These are phyloP conservation scores for Phytophthora gonapodyides DNA, from an alignment of 352 stramenopile species.

Conservation along the genomic window DNA sequence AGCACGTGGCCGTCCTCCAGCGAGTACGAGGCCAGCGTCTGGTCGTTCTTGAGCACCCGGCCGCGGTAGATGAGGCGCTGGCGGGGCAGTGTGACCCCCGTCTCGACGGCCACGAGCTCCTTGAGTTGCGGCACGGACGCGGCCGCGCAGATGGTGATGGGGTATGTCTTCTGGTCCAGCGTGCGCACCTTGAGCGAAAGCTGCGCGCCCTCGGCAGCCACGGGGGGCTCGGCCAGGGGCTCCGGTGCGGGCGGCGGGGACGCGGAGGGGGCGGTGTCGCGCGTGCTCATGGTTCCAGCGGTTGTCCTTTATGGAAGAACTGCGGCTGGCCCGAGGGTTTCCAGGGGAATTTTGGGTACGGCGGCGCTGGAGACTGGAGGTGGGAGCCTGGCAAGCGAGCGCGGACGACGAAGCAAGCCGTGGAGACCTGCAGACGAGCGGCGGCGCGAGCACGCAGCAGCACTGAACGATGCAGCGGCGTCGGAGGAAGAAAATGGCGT, in stretches of 20 bases:
- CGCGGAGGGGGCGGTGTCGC: neutral
- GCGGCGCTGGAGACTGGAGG: no score
- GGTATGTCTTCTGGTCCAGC: slow-evolving; percentile 83
- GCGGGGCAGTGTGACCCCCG: slow-evolving; percentile 69
- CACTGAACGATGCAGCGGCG: no score
- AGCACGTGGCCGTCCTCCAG: slow-evolving; percentile 85
- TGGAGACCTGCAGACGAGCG: no score
- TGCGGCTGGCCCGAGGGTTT: no score
- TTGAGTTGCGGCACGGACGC: slow-evolving; percentile 83
- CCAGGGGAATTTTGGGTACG: no score
- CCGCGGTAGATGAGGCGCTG: slow-evolving; percentile 88
- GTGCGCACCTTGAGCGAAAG: slow-evolving; percentile 83
- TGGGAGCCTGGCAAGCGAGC: no score
- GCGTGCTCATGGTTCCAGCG: slow-evolving; percentile 6
- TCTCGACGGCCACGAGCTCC: slow-evolving; percentile 64
- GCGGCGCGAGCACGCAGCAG: no score
- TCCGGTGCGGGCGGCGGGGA: slow-evolving; percentile 6
- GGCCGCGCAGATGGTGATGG: slow-evolving; percentile 60
- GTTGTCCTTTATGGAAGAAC: slow-evolving; percentile 2
- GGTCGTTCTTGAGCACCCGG: slow-evolving; percentile 88
- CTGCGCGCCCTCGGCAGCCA: slow-evolving; percentile 26
- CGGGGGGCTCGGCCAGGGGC: slow-evolving; percentile 23
- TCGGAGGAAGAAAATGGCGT: no score
- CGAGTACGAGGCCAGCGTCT: slow-evolving; percentile 70
- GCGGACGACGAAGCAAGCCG: no score